Base-by-base conservation (phyloP, 768 basidiomycete genomes). In the Lentinula raphanica region DNA sequence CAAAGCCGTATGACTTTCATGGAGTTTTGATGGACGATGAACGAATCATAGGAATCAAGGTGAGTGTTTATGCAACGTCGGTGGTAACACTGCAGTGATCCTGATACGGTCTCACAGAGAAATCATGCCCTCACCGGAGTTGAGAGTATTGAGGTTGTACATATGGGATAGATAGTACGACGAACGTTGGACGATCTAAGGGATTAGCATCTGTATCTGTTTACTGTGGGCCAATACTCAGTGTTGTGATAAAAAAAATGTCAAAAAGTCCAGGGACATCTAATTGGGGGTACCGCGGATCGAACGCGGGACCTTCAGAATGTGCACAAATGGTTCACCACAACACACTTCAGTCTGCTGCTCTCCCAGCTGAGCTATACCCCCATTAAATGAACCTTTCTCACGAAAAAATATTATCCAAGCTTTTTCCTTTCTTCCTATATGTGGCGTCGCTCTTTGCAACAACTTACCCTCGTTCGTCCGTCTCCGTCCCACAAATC, bases 301-400 rank as follows among this genome's bases (percentile, higher is more conserved):
- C 60, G 64, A 64, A 64, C 64, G 62, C 64, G 62, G 64, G 64
- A 64, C 64, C 64, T 64, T 65, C 64, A 65, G 64, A 65, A 51
- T n/a, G n/a, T n/a, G n/a, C n/a, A n/a, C n/a, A n/a, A n/a, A n/a
- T n/a, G n/a, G n/a, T n/a, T n/a, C n/a, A n/a, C n/a, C n/a, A n/a
- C n/a, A n/a, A n/a, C n/a, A n/a, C n/a, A n/a, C 62, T 63, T 63
- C 61, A 59, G 59, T 56, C 55, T 58, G 59, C 60, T 59, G 60
- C 62, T 62, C 58, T 60, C 58, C 60, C 65, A 60, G 56, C 64
- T 64, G 59, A 64, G 60, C 63, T 64, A 64, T 46, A 56, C 55
- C 55, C 55, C 55, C 54, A 8, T 3, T 21, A 23, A 39, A 2
- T 31, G 5, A 5, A 39, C 1, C 1, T 39, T 17, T 1, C 12